Evolutionary conservation across 2,329 filamentous ascomycete species (phyloP), one percentile per base, ranked within the genome.

Genomic region (Fusarium sp.): DNA sequence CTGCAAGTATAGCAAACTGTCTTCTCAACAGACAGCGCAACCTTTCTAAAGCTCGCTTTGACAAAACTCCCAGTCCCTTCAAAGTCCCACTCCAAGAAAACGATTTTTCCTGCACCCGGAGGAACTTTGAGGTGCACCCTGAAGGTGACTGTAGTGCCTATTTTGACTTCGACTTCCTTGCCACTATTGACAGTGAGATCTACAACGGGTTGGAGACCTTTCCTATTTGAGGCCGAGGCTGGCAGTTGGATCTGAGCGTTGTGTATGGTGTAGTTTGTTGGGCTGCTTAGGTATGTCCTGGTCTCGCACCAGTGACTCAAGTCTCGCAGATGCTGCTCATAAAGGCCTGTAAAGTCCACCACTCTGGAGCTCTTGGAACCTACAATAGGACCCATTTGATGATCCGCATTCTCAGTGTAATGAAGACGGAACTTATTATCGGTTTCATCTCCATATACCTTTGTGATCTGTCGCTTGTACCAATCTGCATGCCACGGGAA

Each of bases 161-260:
- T 7, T 19, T 49, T 1, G 7, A 18, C 15, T 12, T 7, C 8
- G 2, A 0, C 10, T 5, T 12, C 3, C 2, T 10, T 48, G 0
- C 3, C 2, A 0, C 27, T 21, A 3, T 49, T 33, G 5, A 49
- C 10, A 0, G 3, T 23, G 0, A 23, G 16, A 0, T 10, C 10
- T 5, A 23, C 11, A 8, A 18, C 8, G 8, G 29, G n/a, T 5
- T 33, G 46, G 8, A 49, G 0, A 14, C 21, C 46, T 8, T 6
- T 23, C 1, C n/a, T 49, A 1, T 14, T 11, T 0, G 8, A 19
- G 0, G 46, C 16, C 0, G 4, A 1, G 3, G 46, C 15, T 1
- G 21, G 46, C 10, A 49, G 15, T 10, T 14, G 3, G 0, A 33
- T 16, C 2, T 23, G 46, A 3, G 21, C 4, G 2, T 49, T 49